phyloP scores from a whole-genome alignment of 225 moss, liverwort and hornwort species.

The Physcomitrium patens region DNA sequence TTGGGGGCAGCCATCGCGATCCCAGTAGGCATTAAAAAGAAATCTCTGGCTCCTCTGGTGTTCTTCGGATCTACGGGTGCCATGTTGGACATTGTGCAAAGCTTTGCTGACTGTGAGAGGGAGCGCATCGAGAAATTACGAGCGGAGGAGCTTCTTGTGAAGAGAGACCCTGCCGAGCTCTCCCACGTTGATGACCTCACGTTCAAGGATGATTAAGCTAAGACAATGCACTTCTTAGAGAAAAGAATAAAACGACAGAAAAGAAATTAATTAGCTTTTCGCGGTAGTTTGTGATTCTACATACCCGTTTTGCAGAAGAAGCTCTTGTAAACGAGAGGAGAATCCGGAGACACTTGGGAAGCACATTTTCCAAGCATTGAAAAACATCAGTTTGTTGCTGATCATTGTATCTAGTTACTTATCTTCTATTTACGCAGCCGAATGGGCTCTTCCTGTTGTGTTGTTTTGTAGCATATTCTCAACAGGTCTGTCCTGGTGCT shows the following conservation, averaged over 20 bases:
- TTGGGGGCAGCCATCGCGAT: constrained; percentile 73
- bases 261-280: no score
- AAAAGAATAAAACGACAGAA: constrained; percentile 7
- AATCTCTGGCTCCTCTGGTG: constrained; percentile 75
- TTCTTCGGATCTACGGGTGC: constrained; percentile 90
- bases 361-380: neutral
- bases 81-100: constrained; percentile 88
- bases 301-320: neutral
- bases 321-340: neutral
- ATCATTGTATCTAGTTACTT: neutral
- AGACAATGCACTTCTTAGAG: constrained; percentile 32
- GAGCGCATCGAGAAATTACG: constrained; percentile 65
- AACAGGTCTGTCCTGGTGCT: no score
- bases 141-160: constrained; percentile 40
- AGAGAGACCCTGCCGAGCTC: constrained; percentile 14
- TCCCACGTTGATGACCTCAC: constrained; percentile 13
- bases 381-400: neutral
- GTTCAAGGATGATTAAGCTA: constrained; percentile 27
- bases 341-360: neutral
- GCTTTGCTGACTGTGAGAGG: constrained; percentile 80
- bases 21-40: constrained; percentile 52
- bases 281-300: constrained; percentile 1
- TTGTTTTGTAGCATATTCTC: neutral
- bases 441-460: constrained; percentile 1
- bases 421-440: neutral